Conservation (phyloP, 768 basidiomycete genomes). For the Dioszegia hungarica region DNA sequence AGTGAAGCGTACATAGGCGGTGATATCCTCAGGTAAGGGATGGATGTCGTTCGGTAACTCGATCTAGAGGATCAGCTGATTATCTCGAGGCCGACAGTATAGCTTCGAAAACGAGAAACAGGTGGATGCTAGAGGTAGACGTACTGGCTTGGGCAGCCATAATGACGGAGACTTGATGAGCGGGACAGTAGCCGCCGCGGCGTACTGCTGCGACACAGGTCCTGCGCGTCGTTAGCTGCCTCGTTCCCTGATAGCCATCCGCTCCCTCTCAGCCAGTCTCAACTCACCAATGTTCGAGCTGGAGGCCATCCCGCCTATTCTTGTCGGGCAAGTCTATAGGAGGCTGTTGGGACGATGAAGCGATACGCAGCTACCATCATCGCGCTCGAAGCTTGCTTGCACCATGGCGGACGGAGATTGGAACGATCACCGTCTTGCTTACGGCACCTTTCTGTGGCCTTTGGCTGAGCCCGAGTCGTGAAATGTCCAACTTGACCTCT, state of each 20-base stretch:
- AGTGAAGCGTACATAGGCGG: slow-evolving; percentile 75
- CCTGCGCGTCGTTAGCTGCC: slow-evolving; percentile 16
- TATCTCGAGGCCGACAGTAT: too few species aligned
- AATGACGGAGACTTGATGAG: slow-evolving; percentile 89
- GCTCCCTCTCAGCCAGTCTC: background rate
- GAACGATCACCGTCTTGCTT: too few species aligned
- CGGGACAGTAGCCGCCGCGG: slow-evolving; percentile 68
- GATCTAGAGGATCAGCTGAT: slow-evolving; percentile 56
- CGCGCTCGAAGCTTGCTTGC: too few species aligned
- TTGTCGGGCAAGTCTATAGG: too few species aligned
- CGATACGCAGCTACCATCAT: too few species aligned
- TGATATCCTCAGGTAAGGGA: slow-evolving; percentile 84
- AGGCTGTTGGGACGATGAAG: too few species aligned
- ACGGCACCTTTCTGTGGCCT: too few species aligned
- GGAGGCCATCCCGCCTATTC: background rate
- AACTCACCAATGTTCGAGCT: slow-evolving; percentile 6
- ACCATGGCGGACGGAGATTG: too few species aligned
- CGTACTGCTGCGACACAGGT: slow-evolving; percentile 62
- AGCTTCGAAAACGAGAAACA: too few species aligned
- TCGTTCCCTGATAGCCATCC: background rate
- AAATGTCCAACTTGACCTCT: too few species aligned
- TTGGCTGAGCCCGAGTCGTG: too few species aligned
- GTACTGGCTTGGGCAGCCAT: slow-evolving; percentile 73
- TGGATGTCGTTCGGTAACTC: slow-evolving; percentile 86
- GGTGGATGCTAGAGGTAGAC: too few species aligned